These are phyloP conservation scores for Ballota nigra DNA, from an alignment of 257 asterid species.

Conservation along the genomic window DNA sequence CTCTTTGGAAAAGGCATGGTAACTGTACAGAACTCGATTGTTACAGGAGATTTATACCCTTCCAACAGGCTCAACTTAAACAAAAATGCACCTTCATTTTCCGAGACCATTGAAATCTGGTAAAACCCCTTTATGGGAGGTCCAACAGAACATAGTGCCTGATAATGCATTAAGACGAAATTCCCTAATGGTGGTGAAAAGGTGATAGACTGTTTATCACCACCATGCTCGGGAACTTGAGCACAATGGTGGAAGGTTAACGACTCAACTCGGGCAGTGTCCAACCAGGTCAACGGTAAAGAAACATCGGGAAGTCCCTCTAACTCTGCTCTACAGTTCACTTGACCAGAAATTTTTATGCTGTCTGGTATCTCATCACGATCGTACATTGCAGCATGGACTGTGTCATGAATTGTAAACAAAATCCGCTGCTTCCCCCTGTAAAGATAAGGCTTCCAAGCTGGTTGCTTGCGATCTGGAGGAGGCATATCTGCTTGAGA, in stretches of 20 bases:
- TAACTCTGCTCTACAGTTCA: constrained; percentile 93
- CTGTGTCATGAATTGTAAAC: constrained; percentile 82
- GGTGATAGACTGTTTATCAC: constrained; percentile 79
- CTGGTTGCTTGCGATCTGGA: constrained; percentile 85
- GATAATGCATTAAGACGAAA: constrained; percentile 76
- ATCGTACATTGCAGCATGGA: constrained; percentile 92
- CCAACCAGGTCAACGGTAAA: constrained; percentile 77
- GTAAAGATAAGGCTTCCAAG: constrained; percentile 97
- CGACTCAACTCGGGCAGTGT: constrained; percentile 63
- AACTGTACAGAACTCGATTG: constrained; percentile 83
- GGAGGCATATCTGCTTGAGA: constrained; percentile 82
- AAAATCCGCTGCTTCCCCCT: constrained; percentile 88
- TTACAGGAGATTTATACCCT: constrained; percentile 74
- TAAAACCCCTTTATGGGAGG: constrained; percentile 96
- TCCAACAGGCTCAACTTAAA: constrained; percentile 88
- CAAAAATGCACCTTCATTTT: constrained; percentile 96
- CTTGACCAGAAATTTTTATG: constrained; percentile 83
- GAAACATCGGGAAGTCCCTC: constrained; percentile 95
- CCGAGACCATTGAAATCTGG: constrained; percentile 98
- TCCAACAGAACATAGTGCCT: constrained; percentile 66
- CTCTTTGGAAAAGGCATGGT: constrained; percentile 91
- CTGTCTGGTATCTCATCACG: constrained; percentile 95
- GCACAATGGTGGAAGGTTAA: constrained; percentile 95
- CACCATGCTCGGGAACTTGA: constrained; percentile 96
- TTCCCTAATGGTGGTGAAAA: constrained; percentile 94